These are phyloP conservation scores for Pseudocercospora fijiensis DNA, from an alignment of 2,329 filamentous ascomycete species.

Conservation along the genomic window DNA sequence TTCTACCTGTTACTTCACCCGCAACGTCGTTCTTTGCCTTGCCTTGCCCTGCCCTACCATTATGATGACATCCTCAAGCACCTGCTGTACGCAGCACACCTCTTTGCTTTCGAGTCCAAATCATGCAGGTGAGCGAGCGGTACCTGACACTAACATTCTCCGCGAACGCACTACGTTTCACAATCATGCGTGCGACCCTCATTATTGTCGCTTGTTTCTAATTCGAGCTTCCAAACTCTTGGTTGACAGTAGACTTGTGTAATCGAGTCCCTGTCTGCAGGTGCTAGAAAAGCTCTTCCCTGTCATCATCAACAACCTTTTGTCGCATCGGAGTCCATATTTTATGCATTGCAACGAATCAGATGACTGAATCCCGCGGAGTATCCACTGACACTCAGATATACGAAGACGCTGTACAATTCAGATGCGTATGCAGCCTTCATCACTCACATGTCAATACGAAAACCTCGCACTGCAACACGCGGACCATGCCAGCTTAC, in stretches of 20 bases:
- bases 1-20: neutral
- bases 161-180: neutral
- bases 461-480: too few species aligned
- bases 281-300: neutral
- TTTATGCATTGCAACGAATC: too few species aligned
- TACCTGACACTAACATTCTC: neutral
- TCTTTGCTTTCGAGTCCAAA: neutral
- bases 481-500: neutral
- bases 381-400: too few species aligned
- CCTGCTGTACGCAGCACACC: too few species aligned
- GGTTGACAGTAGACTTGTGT: neutral
- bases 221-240: neutral
- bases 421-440: too few species aligned
- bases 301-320: neutral
- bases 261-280: neutral
- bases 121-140: neutral
- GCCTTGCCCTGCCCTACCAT: too few species aligned
- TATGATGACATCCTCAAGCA: too few species aligned
- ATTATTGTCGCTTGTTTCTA: neutral
- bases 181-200: neutral
- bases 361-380: too few species aligned
- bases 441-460: too few species aligned
- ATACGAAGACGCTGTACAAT: too few species aligned
- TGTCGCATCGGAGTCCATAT: too few species aligned
- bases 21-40: too few species aligned